Evolutionary conservation across 768 basidiomycete species (phyloP), one percentile per base, ranked within the genome.

Genomic region (Tricholoma saponaceum): DNA sequence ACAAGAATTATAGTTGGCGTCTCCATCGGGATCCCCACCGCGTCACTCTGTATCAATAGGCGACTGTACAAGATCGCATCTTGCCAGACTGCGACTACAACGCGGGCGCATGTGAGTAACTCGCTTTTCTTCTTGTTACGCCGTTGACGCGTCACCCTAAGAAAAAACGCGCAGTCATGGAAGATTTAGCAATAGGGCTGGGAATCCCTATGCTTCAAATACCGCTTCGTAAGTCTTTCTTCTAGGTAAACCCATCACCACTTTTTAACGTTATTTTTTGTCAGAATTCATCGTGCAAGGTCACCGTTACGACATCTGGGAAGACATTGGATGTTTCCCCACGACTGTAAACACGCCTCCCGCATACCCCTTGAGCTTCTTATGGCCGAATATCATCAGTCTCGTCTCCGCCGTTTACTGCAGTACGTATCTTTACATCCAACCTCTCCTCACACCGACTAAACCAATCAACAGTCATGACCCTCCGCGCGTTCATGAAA

Each of bases 251-350:
- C 3, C 12, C 6, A 9, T 13, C 10, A 49, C 6, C 23, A 46
- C 20, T 52, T 35, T 4, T 58, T 56, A 44, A 73, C 54, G 12
- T 18, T 7, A 7, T 12, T 18, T 46, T 18, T 33, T 43, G 41
- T 14, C 57, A 81, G 79, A 79, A 66, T 80, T 76, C 61, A 74
- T 81, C 52, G 71, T 77, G 2, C 79, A 83, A 68, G 82, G 81
- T 8, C 84, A 86, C 67, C 80, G 83, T 5, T 86, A 77, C 68
- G 72, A 86, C 62, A 82, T 87, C 51, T 77, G 73, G 55, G 83
- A 85, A 63, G 77, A 84, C 54, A 59, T 84, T 16, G 85, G 84
- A 5, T 86, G 85, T 68, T 77, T 66, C 51, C 82, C 83, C 2
- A 71, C 69, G 35, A 77, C 75, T 5, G 83, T 78, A 68, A 75